phyloP scores from a whole-genome alignment of 805 yeast genomes.

The Saccharomycopsis olivae region DNA sequence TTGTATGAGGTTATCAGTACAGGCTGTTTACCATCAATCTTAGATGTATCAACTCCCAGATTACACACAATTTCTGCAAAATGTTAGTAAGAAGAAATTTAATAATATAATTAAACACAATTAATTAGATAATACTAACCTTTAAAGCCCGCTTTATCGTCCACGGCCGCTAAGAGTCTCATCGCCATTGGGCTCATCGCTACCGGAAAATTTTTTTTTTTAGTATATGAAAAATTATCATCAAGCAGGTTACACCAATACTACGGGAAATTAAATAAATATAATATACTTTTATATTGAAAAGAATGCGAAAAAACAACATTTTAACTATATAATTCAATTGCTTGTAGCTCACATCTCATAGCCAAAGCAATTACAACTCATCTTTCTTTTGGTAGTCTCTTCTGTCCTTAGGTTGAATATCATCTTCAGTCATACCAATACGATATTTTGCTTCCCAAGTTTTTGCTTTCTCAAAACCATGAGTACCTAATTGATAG shows the following conservation, averaged over 20 bases:
- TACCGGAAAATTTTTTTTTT: too few relatives aligned
- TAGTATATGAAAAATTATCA: too few relatives aligned
- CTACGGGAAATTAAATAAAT: too few relatives aligned
- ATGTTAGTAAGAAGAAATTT: neutral
- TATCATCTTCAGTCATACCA: constrained; percentile 11
- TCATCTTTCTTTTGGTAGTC: constrained; percentile 1
- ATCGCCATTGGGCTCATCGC: neutral
- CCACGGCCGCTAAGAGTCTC: constrained; percentile 7
- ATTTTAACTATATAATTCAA: too few relatives aligned
- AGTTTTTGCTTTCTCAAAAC: constrained; percentile 50
- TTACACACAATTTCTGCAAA: constrained; percentile 8
- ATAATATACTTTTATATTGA: too few relatives aligned
- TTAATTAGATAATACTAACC: constrained; percentile 1
- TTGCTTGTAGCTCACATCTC: too few relatives aligned
- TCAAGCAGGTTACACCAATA: too few relatives aligned
- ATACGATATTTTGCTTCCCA: constrained; percentile 13
- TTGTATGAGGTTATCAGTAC: constrained; percentile 4
- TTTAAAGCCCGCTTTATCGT: constrained; percentile 10
- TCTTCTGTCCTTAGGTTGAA: neutral
- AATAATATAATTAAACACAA: neutral
- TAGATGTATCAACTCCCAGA: constrained; percentile 13
- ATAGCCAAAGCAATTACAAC: too few relatives aligned
- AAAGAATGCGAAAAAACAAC: too few relatives aligned
- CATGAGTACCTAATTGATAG: constrained; percentile 58
- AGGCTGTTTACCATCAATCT: constrained; percentile 10